Base-by-base conservation (phyloP, 805 yeast genomes). In the Cyberlindnera euphorbiiphila region DNA sequence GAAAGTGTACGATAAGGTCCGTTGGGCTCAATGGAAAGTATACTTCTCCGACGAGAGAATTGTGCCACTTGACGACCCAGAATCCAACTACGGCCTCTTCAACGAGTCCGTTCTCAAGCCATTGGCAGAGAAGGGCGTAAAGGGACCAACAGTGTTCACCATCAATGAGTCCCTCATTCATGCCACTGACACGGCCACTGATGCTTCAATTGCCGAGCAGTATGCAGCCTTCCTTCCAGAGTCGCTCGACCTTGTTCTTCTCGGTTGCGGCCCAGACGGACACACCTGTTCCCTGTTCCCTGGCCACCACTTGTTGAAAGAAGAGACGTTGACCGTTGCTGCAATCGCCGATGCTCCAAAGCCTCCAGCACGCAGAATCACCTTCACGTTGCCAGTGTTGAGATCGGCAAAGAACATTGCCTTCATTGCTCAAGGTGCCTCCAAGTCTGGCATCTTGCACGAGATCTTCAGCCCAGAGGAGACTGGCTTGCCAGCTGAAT, bases 191-290 rank as follows among this genome's bases (percentile, higher is more conserved):
- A 68, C 75, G 22, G 62, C 62, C 4, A 69, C 69, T 37, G 71
- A 71, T 29, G 69, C 64, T 29, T 46, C 45, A 26, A 75, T 85
- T 50, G 88, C 95, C 5, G 47, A 55, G 13, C 80, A 73, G 32
- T 88, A 88, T 60, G 81, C 74, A 46, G 43, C 66, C 2, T 64
- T 68, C 29, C 61, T 88, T 36, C 86, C 91, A 9, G 56, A 50
- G 14, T 36, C 46, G 2, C 53, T 75, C 22, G 95, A 88, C 60
- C 65, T 87, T 50, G 65, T 88, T 16, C 65, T 87, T 39, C 69
- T 88, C 46, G 97, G 97, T 16, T 84, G 93, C 59, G 97, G 97
- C 7, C 96, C 96, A 24, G 97, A 88, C 55, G 97, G 96, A 25
- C 97, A 88, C 61, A 88, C 96, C 5, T 85, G 95, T 65, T 88